These are phyloP conservation scores for Alternaria tenuissima DNA, from an alignment of 2,329 filamentous ascomycete genomes.

Conservation along the genomic window DNA sequence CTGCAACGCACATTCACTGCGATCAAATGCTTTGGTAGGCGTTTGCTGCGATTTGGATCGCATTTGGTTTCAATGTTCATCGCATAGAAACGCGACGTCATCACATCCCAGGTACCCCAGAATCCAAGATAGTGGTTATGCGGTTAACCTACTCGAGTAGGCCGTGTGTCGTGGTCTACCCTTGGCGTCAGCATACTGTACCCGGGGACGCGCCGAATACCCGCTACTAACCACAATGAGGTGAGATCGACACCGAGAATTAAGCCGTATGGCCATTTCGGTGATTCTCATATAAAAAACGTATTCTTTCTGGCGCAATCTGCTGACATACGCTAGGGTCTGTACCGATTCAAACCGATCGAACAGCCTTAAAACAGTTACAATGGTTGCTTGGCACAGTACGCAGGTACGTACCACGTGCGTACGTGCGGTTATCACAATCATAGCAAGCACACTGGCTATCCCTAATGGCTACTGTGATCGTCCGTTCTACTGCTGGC, in stretches of 20 bases:
- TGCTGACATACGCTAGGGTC: not conserved
- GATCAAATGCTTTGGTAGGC: not conserved
- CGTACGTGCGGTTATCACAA: not conserved
- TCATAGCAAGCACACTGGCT: not conserved
- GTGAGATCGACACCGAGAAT: not conserved
- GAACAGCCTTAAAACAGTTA: not conserved
- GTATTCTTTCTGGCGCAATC: not conserved
- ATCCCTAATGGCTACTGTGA: not conserved
- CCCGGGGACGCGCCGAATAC: not conserved
- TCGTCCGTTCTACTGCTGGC: not conserved
- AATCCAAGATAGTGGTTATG: not conserved
- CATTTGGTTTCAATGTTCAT: not conserved
- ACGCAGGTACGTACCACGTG: not conserved
- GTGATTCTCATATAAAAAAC: not conserved
- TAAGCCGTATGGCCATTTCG: not conserved
- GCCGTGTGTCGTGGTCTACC: not conserved
- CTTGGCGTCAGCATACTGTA: constrained; percentile 1
- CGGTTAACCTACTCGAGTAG: not conserved
- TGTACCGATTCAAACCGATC: not conserved
- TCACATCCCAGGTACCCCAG: not conserved
- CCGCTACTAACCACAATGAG: not conserved
- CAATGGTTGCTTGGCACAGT: not conserved
- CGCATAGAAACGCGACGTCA: not conserved
- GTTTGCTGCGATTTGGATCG: not conserved
- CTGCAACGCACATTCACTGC: not conserved